Conservation (phyloP, 2,329 filamentous ascomycete species). For the Sphaerulina musiva region DNA sequence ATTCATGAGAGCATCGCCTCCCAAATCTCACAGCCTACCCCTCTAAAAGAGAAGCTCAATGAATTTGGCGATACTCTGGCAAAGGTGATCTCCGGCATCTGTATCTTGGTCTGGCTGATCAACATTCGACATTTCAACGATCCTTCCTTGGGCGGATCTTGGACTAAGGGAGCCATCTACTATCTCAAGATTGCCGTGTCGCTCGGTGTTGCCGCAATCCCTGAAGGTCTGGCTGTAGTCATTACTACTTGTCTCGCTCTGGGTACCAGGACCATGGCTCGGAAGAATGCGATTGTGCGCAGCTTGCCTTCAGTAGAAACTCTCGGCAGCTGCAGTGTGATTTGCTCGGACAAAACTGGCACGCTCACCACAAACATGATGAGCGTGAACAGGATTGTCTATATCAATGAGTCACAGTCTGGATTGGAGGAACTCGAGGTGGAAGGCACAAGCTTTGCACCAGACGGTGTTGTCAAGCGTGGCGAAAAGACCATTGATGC, state of each 20-base stretch:
- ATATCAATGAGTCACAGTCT: conserved; percentile 65
- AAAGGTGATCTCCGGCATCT: conserved; percentile 97
- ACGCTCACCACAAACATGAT: conserved; percentile 98
- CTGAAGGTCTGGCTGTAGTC: conserved; percentile 92
- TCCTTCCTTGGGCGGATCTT: conserved; percentile 75
- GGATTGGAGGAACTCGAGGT: conserved; percentile 81
- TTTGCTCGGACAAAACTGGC: conserved; percentile 98
- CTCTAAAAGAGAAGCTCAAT: conserved; percentile 96
- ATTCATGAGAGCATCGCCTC: conserved; percentile 98
- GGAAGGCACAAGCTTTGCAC: conserved; percentile 86
- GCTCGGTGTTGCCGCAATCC: conserved; percentile 93
- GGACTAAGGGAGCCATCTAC: conserved; percentile 96
- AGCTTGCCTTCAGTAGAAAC: conserved; percentile 96
- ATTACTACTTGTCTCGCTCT: conserved; percentile 97
- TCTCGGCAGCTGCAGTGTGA: conserved; percentile 96
- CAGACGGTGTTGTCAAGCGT: conserved; percentile 63
- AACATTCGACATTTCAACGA: conserved; percentile 97
- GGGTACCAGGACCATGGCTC: conserved; percentile 96
- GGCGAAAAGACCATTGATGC: conserved; percentile 64
- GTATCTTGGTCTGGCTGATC: conserved; percentile 94
- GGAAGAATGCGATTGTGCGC: conserved; percentile 94
- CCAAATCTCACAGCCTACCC: conserved; percentile 95
- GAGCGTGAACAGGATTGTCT: conserved; percentile 91
- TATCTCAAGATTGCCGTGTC: conserved; percentile 99
- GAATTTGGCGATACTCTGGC: conserved; percentile 94